Percentiles rank a stretch among this genome's conserved stretches.
Conservation (phyloP, 2,329 filamentous ascomycete species). For the Penicillium sp. region DNA sequence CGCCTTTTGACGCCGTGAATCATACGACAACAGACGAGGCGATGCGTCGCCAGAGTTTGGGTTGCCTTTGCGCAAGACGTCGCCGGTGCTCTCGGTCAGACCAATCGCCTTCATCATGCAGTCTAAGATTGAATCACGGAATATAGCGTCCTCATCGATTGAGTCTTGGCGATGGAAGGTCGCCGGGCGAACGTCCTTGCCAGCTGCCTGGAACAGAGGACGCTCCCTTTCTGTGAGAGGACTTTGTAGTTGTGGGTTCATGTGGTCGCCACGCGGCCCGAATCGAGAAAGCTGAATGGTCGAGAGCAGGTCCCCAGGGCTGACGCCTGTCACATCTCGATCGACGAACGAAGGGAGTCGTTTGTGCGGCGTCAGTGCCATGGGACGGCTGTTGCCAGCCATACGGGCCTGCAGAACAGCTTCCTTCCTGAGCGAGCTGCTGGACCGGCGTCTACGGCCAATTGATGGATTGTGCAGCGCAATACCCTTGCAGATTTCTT, state of each 20-base stretch:
- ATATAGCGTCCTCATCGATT: conserved; percentile 79
- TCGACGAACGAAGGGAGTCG: conserved; percentile 22
- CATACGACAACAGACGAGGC: conserved; percentile 75
- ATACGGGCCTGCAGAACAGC: conserved; percentile 64
- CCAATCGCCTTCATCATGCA: conserved; percentile 96
- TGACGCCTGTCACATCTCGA: conserved; percentile 45
- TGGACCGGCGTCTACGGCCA: conserved; percentile 64
- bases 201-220: conserved; percentile 28
- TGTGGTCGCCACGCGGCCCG: conserved; percentile 45
- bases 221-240: conserved; percentile 43
- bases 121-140: conserved; percentile 82
- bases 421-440: conserved; percentile 70
- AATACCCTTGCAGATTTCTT: conserved; percentile 86
- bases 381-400: conserved; percentile 37
- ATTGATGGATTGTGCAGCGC: conserved; percentile 77
- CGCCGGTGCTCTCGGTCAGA: conserved; percentile 59
- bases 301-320: conserved; percentile 71
- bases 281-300: conserved; percentile 67
- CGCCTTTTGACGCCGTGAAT: conserved; percentile 72
- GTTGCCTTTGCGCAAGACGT: conserved; percentile 55
- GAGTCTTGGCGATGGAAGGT: conserved; percentile 67
- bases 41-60: conserved; percentile 74
- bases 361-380: conserved; percentile 12
- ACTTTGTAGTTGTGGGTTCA: conserved; percentile 27
- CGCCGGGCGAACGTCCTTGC: conserved; percentile 23